A percentile compares a stretch with the other conserved stretches of the same genome.
These are phyloP conservation scores for Rhodotorula sp. DNA, from an alignment of 1,284 basidiomycete genomes.

Conservation along the genomic window DNA sequence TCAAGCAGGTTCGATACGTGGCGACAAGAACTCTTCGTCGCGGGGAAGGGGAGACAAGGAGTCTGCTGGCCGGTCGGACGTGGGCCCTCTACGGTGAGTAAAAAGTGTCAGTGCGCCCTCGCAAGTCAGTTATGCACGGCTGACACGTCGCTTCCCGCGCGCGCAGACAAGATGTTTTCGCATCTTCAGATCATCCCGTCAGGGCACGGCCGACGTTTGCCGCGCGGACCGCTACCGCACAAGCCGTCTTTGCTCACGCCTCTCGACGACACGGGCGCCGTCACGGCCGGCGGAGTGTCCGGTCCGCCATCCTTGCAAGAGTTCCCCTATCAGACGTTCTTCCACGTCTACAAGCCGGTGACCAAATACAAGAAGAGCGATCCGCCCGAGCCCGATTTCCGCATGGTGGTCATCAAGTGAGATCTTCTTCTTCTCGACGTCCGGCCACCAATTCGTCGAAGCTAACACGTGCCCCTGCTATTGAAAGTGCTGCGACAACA, in stretches of 20 bases:
- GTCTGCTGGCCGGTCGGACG: conserved; percentile 26
- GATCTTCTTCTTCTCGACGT: background rate
- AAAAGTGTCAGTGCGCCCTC: background rate
- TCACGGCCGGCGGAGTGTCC: background rate
- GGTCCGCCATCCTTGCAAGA: conserved; percentile 20
- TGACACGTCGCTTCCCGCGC: no score
- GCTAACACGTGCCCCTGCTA: background rate
- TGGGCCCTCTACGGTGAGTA: conserved; percentile 45
- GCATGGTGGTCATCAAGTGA: conserved; percentile 72
- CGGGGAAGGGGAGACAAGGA: conserved; percentile 24
- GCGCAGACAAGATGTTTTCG: conserved; percentile 57
- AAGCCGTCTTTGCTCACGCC: conserved; percentile 34
- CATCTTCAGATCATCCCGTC: conserved; percentile 73
- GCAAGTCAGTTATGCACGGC: background rate
- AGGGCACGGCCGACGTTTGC: conserved; percentile 42
- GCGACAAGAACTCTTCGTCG: background rate
- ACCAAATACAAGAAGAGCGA: conserved; percentile 77
- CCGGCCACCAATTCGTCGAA: background rate
- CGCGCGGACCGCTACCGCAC: conserved; percentile 47
- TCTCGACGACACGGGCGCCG: conserved; percentile 24
- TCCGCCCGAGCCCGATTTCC: conserved; percentile 80
- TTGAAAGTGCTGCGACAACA: conserved; percentile 65
- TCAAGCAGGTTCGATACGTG: background rate
- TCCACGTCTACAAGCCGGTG: conserved; percentile 85
- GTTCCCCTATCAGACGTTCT: conserved; percentile 80